A percentile compares a stretch with the other conserved stretches of the same genome.
Evolutionary conservation across 129 eudicot genomes (phyloP).

Genomic region (Flaveria robusta): DNA sequence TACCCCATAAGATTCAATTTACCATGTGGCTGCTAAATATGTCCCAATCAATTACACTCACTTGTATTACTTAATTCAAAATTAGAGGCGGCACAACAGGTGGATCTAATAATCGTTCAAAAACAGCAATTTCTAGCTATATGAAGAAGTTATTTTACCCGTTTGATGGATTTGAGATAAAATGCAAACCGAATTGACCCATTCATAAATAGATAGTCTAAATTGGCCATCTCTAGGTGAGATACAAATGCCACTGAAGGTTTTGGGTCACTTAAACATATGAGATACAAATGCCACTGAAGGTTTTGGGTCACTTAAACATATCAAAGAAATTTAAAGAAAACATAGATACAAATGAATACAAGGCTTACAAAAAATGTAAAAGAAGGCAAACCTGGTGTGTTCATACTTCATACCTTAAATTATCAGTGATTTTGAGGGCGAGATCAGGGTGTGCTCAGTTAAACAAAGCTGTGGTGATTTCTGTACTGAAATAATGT

Average conservation of each 20-base stretch:
- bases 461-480: neutral
- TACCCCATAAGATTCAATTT: conserved; percentile 20
- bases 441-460: too few relatives aligned
- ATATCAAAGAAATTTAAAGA: too few relatives aligned
- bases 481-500: too few relatives aligned
- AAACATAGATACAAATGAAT: neutral
- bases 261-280: neutral
- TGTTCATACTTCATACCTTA: too few relatives aligned
- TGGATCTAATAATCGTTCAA: neutral
- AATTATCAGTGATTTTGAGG: too few relatives aligned
- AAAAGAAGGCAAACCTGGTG: too few relatives aligned
- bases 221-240: neutral
- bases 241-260: neutral
- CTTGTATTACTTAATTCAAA: conserved; percentile 5
- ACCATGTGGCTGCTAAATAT: conserved; percentile 15
- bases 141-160: neutral
- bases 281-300: neutral
- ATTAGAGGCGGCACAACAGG: neutral
- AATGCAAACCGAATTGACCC: neutral
- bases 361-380: neutral
- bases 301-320: neutral
- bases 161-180: neutral
- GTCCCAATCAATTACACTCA: conserved; percentile 9
- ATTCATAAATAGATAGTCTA: neutral
- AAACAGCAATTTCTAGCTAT: neutral